A percentile compares a stretch with the other conserved stretches of the same genome.
These are phyloP conservation scores for Polyporus arcularius DNA, from an alignment of 768 basidiomycete species.

Conservation along the genomic window DNA sequence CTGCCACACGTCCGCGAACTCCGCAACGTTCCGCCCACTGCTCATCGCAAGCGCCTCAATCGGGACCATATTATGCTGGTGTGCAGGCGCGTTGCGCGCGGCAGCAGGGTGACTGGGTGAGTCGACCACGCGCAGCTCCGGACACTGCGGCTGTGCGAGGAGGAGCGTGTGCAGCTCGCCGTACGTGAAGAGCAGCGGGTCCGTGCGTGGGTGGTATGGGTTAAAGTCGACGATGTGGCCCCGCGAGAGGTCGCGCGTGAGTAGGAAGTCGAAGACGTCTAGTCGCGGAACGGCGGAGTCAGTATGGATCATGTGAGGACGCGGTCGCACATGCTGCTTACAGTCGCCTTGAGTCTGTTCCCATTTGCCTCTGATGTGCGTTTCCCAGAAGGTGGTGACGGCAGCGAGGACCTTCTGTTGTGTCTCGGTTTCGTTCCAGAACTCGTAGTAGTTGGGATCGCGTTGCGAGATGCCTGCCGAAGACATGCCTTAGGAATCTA, in stretches of 20 bases:
- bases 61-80: constrained; percentile 91
- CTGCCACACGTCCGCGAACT: constrained; percentile 71
- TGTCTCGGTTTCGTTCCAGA: constrained; percentile 65
- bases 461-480: constrained; percentile 79
- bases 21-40: constrained; percentile 66
- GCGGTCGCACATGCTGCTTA: constrained; percentile 39
- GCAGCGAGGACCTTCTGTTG: constrained; percentile 52
- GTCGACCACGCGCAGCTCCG: constrained; percentile 67
- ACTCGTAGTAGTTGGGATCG: constrained; percentile 88
- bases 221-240: constrained; percentile 92
- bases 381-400: constrained; percentile 67
- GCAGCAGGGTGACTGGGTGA: constrained; percentile 73
- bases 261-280: constrained; percentile 87
- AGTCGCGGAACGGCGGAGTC: background rate
- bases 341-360: constrained; percentile 56
- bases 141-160: constrained; percentile 24
- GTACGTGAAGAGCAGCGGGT: constrained; percentile 84
- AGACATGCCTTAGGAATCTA: no score
- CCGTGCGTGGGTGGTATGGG: constrained; percentile 84
- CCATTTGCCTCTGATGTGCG: constrained; percentile 64
- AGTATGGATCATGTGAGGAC: background rate
- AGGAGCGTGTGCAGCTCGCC: constrained; percentile 60
- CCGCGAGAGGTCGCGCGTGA: constrained; percentile 75
- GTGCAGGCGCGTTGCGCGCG: constrained; percentile 63
- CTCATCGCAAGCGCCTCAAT: constrained; percentile 84